Conservation (phyloP, 176 grass and related monocot species). For the Oryza glaberrima region DNA sequence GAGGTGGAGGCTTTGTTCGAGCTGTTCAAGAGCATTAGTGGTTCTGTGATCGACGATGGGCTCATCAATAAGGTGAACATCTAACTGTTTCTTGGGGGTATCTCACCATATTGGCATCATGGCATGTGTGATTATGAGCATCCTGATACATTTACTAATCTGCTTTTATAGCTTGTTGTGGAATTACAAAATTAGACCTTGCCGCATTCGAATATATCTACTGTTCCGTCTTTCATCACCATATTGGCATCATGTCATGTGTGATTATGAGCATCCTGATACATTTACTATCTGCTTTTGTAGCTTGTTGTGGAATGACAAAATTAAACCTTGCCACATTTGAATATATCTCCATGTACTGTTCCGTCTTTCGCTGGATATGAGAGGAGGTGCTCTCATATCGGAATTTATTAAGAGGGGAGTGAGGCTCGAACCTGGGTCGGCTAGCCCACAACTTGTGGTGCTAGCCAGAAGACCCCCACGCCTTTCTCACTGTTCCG, state of each 20-base stretch:
- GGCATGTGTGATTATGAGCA: background rate
- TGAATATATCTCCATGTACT: background rate
- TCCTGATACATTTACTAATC: background rate
- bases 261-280: background rate
- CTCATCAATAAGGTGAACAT: slow-evolving; percentile 85
- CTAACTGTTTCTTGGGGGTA: background rate
- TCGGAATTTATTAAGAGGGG: too few relatives aligned
- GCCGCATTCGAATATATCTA: background rate
- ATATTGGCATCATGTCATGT: background rate
- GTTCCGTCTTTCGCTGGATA: too few relatives aligned
- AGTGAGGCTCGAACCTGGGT: too few relatives aligned
- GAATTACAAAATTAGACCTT: slow-evolving; percentile 7
- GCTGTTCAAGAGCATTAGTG: slow-evolving; percentile 95
- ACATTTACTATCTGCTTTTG: background rate
- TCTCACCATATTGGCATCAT: background rate
- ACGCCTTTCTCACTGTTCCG: too few relatives aligned
- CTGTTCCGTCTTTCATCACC: background rate
- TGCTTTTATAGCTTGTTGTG: background rate
- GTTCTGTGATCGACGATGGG: slow-evolving; percentile 86
- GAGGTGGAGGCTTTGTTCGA: slow-evolving; percentile 94
- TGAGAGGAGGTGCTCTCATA: too few relatives aligned
- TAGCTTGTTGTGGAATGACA: background rate
- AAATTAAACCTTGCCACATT: slow-evolving; percentile 16
- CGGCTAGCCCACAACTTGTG: too few relatives aligned
- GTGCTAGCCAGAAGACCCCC: too few relatives aligned